Evolutionary conservation across 805 yeast genomes (phyloP).

Genomic region (Sugiyamaella mastotermitis): DNA sequence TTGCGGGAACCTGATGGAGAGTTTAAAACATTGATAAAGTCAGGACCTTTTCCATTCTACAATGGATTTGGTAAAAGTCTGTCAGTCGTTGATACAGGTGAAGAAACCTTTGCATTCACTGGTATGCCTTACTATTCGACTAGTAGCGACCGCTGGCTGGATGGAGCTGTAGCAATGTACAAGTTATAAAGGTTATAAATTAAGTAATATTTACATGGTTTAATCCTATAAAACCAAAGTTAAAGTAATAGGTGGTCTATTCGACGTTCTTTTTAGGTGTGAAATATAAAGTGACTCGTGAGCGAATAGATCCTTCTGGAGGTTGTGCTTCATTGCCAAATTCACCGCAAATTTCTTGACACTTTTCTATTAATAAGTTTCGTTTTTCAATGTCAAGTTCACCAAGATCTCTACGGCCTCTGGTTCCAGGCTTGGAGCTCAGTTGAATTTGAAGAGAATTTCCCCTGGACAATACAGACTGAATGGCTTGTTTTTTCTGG

Average conservation of each 20-base stretch:
- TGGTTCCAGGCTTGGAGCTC: slow-evolving; percentile 14
- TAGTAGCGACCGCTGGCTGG: slow-evolving; percentile 3
- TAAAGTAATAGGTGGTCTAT: neutral
- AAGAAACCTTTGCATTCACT: slow-evolving; percentile 11
- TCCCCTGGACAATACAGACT: slow-evolving; percentile 27
- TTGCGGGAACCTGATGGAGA: slow-evolving; percentile 22
- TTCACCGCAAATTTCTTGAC: slow-evolving; percentile 20
- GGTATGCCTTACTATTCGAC: slow-evolving; percentile 26
- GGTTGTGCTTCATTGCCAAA: slow-evolving; percentile 20
- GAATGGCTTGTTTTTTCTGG: slow-evolving; percentile 28
- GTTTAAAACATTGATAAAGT: slow-evolving; percentile 21
- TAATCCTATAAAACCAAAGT: neutral
- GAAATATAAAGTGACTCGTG: slow-evolving; percentile 18
- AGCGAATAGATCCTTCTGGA: slow-evolving; percentile 21
- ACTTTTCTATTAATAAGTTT: slow-evolving; percentile 20
- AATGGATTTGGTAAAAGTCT: slow-evolving; percentile 42
- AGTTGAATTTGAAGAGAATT: slow-evolving; percentile 23
- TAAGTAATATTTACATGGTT: neutral
- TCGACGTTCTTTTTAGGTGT: slow-evolving; percentile 8
- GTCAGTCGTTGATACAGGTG: slow-evolving; percentile 18
- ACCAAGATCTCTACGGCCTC: slow-evolving; percentile 12
- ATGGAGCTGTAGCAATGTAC: slow-evolving; percentile 18
- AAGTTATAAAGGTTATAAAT: slow-evolving; percentile 1
- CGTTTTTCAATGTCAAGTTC: slow-evolving; percentile 27
- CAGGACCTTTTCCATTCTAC: slow-evolving; percentile 23